Evolutionary conservation across 1,284 basidiomycete genomes (phyloP).

Genomic region (Gymnopus androsaceus): DNA sequence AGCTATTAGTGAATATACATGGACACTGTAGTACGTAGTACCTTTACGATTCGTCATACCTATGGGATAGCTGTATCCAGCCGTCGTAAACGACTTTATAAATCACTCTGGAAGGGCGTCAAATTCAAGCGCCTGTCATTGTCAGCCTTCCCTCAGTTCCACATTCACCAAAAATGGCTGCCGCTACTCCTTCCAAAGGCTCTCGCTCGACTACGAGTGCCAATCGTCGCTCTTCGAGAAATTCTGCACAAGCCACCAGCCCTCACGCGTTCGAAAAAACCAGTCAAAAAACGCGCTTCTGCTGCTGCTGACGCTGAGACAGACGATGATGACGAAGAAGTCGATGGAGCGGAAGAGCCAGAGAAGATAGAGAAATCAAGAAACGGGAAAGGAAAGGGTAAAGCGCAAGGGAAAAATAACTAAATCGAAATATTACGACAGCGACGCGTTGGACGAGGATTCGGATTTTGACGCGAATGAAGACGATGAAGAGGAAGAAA

Average conservation of each 20-base stretch:
- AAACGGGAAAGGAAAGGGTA: neutral
- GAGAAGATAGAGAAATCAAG: neutral
- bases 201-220: neutral
- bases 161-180: neutral
- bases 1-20: too few relatives aligned
- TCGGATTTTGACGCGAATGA: conserved; percentile 28
- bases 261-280: neutral
- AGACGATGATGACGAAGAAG: neutral
- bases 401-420: neutral
- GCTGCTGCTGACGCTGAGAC: neutral
- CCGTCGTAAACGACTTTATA: too few relatives aligned
- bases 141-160: too few relatives aligned
- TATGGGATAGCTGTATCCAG: too few relatives aligned
- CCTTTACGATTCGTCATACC: too few relatives aligned
- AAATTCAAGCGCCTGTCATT: too few relatives aligned
- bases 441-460: conserved; percentile 53
- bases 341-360: neutral
- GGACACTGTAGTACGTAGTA: too few relatives aligned
- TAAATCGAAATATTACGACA: conserved; percentile 33
- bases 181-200: neutral
- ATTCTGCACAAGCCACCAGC: neutral
- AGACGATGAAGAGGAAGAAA: conserved; percentile 31
- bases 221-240: neutral
- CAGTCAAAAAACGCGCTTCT: neutral
- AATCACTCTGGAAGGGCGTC: too few relatives aligned